Percentiles rank a stretch among this genome's conserved stretches.
Conservation (phyloP, 164 flowering plant species). For the Magnolia kwangsiensis region DNA sequence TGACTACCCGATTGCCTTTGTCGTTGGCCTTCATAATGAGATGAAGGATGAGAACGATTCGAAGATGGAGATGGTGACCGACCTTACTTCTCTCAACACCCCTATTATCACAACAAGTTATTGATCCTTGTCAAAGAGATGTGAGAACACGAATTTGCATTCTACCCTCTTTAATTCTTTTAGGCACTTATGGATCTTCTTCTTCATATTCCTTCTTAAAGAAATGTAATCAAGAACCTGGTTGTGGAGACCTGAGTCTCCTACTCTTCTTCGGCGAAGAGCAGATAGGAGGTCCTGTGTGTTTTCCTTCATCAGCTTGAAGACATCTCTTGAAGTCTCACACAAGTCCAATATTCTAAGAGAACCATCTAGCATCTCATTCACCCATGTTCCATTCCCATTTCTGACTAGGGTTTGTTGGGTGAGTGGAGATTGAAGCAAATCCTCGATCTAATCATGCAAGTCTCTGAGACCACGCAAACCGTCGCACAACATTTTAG, state of each 20-base stretch:
- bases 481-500: not conserved
- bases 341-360: conserved; percentile 38
- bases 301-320: conserved; percentile 30
- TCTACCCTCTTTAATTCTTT: conserved; percentile 23
- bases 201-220: conserved; percentile 31
- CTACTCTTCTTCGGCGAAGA: conserved; percentile 32
- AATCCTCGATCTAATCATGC: conserved; percentile 18
- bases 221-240: conserved; percentile 23
- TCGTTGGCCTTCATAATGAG: conserved; percentile 21
- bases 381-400: conserved; percentile 23
- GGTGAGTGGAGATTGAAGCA: conserved; percentile 20
- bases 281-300: conserved; percentile 22
- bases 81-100: conserved; percentile 32
- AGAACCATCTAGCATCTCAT: conserved; percentile 33
- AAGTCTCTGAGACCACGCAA: conserved; percentile 9
- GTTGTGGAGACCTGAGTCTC: conserved; percentile 8
- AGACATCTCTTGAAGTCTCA: conserved; percentile 23
- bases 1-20: conserved; percentile 28
- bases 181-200: conserved; percentile 26
- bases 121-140: not conserved
- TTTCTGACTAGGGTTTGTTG: conserved; percentile 11
- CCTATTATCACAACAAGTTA: conserved; percentile 13
- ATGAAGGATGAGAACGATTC: conserved; percentile 27
- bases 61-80: conserved; percentile 22
- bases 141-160: not conserved